Base-by-base conservation (phyloP, 768 basidiomycete genomes). In the Lactarius trivialis region DNA sequence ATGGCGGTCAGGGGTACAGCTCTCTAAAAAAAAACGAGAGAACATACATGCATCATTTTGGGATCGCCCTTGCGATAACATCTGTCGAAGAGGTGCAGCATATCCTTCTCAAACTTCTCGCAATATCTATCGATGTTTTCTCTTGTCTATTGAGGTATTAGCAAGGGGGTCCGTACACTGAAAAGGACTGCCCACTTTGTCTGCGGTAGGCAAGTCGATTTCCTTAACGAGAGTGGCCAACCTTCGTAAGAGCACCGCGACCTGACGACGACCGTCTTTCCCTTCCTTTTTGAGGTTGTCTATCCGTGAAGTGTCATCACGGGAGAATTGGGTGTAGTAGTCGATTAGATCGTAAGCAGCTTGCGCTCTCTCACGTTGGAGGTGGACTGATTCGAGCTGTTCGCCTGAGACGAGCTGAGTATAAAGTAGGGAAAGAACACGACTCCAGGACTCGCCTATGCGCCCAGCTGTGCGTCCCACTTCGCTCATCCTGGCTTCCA, bases 91-190 rank as follows among this genome's bases (percentile, higher is more conserved):
- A 98, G 78, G 70, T 90, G 86, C 57, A 99, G 83, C 85, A 98
- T 96, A 71, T 98, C 96, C 76, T 96, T 98, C 74, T 99, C 97
- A 67, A 98, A 98, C 73, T 89, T 92, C 76, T 99, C 97, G 76
- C 97, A 97, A 69, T 98, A 98, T 71, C 89, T 90, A 69, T 98
- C 96, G 63, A 99, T 93, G 61, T 80, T 87, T 72, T 97, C 94
- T 64, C 91, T 79, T 2, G 94, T 93, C 88, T 95, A 69, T 3
- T 12, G 64, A n/a, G n/a, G 14, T 4, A 21, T 55, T 39, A 51
- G 51, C 14, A 48, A 17, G 52, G 30, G 17, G 19, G 6, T 32
- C 32, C 52, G 32, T 45, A 8, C 19, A 21, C 26, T 17, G 24
- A 11, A n/a, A 21, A n/a, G 33, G 12, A 51, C 26, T 14, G 66